A percentile compares a stretch with the other conserved stretches of the same genome.
These are phyloP conservation scores for Lactarius trivialis DNA, from an alignment of 768 basidiomycete species.

Conservation along the genomic window DNA sequence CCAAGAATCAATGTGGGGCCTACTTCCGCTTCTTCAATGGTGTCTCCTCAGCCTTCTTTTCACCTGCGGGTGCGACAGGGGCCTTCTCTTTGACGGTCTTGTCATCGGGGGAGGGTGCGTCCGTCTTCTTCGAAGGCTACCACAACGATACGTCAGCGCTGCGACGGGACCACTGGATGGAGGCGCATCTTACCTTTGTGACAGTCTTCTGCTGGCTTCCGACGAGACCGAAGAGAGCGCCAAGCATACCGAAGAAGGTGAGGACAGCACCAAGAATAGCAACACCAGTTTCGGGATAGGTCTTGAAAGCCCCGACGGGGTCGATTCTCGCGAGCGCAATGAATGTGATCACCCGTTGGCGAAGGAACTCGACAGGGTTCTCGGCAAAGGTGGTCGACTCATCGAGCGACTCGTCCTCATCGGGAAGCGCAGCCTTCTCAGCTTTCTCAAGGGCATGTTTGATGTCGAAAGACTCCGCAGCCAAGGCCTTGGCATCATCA, in stretches of 20 bases:
- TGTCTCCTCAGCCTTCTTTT: slow-evolving; percentile 65
- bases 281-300: slow-evolving; percentile 81
- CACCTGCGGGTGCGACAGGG: slow-evolving; percentile 67
- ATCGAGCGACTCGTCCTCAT: slow-evolving; percentile 39
- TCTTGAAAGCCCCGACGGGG: slow-evolving; percentile 76
- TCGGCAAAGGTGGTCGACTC: slow-evolving; percentile 48
- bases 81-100: slow-evolving; percentile 55
- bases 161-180: neutral
- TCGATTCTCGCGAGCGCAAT: slow-evolving; percentile 68
- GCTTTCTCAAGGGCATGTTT: slow-evolving; percentile 81
- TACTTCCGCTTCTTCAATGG: slow-evolving; percentile 71
- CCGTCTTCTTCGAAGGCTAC: slow-evolving; percentile 73
- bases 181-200: slow-evolving; percentile 47
- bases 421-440: slow-evolving; percentile 41
- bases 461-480: slow-evolving; percentile 82
- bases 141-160: slow-evolving; percentile 11
- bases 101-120: slow-evolving; percentile 55
- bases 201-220: slow-evolving; percentile 67
- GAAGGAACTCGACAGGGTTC: slow-evolving; percentile 76
- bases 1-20: slow-evolving; percentile 1
- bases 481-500: slow-evolving; percentile 77
- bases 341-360: slow-evolving; percentile 73
- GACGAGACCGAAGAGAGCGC: slow-evolving; percentile 70
- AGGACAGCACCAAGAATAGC: slow-evolving; percentile 68
- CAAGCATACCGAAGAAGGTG: slow-evolving; percentile 81